phyloP scores from a whole-genome alignment of 495 filamentous ascomycete genomes.

The Aspergillus bertholletiae region DNA sequence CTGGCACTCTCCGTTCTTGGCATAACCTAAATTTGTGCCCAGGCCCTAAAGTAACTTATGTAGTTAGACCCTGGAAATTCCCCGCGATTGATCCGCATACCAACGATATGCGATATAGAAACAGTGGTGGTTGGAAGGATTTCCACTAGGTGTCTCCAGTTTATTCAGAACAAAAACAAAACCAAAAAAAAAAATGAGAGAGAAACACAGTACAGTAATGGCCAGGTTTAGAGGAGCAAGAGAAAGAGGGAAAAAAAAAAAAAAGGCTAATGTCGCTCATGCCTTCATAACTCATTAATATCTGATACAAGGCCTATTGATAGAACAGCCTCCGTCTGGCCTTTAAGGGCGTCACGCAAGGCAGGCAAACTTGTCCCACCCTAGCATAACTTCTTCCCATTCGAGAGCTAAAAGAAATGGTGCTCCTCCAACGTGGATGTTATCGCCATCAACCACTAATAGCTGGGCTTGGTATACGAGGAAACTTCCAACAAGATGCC shows the following conservation, averaged over 20 bases:
- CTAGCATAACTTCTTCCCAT: neutral
- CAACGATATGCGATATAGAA: too few species aligned
- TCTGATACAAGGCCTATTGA: neutral
- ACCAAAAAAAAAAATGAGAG: too few species aligned
- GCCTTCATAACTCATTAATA: neutral
- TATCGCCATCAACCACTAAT: neutral
- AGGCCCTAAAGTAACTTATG: too few species aligned
- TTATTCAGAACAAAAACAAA: too few species aligned
- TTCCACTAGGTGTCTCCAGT: too few species aligned
- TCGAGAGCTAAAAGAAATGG: neutral
- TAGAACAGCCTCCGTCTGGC: neutral
- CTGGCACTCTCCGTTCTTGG: neutral
- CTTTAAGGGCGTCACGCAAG: neutral
- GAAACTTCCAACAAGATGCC: neutral
- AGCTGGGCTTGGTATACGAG: neutral
- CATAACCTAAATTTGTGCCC: neutral
- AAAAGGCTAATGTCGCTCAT: neutral
- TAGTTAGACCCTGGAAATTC: too few species aligned
- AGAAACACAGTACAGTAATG: too few species aligned
- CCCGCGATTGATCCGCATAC: too few species aligned
- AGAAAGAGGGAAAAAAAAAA: neutral
- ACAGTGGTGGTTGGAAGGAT: too few species aligned
- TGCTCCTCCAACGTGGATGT: neutral
- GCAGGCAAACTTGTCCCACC: neutral
- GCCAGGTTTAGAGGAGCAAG: neutral